phyloP scores from a whole-genome alignment of 495 filamentous ascomycete genomes.

The Gamarada debralockiae region DNA sequence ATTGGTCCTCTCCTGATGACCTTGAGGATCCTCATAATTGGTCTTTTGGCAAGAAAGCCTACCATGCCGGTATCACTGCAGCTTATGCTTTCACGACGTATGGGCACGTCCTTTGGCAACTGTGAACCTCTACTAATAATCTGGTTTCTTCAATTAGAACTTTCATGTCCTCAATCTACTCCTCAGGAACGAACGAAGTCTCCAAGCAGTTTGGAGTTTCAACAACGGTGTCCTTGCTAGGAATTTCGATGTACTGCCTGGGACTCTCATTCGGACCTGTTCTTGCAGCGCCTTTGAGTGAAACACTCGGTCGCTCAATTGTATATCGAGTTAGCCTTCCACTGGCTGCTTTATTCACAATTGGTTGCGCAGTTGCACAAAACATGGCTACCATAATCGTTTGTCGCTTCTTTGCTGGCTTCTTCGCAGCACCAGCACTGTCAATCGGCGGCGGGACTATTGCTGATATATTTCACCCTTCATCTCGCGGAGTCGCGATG shows the following conservation, averaged over 20 bases:
- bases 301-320: slow-evolving; percentile 44
- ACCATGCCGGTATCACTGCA: slow-evolving; percentile 1
- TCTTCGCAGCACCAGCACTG: slow-evolving; percentile 45
- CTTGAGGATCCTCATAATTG: slow-evolving; percentile 5
- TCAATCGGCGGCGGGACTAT: slow-evolving; percentile 36
- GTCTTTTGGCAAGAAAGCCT: neutral
- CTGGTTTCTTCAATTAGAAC: neutral
- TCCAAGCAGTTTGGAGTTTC: neutral
- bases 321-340: slow-evolving; percentile 50
- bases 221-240: neutral
- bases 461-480: slow-evolving; percentile 31
- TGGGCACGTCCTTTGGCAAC: neutral
- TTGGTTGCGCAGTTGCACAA: slow-evolving; percentile 44
- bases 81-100: neutral
- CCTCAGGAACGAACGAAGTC: slow-evolving; percentile 1
- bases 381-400: slow-evolving; percentile 53
- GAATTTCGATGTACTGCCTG: slow-evolving; percentile 1
- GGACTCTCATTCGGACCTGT: slow-evolving; percentile 13
- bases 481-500: slow-evolving; percentile 23
- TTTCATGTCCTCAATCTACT: slow-evolving; percentile 1
- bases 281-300: slow-evolving; percentile 20
- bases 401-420: slow-evolving; percentile 57
- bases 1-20: slow-evolving; percentile 1
- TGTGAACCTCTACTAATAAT: neutral
- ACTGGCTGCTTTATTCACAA: slow-evolving; percentile 53